Evolutionary conservation across 768 basidiomycete genomes (phyloP), one percentile per base, ranked within the genome.

Genomic region (Agrocybe chaxingu): DNA sequence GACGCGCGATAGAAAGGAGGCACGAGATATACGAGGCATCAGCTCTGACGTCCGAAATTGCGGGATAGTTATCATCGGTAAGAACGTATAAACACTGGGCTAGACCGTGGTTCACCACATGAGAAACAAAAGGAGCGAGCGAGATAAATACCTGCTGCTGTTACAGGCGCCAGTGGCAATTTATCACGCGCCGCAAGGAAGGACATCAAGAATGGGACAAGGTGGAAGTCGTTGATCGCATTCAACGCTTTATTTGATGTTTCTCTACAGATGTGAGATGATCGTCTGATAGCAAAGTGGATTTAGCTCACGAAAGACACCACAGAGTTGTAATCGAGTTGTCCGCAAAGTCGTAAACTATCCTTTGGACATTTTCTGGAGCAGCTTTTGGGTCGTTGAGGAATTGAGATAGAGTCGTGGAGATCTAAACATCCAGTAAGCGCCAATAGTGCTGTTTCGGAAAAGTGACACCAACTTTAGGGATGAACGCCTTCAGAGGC

Each of bases 71-170:
- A 62, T 97, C 95, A 63, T 95, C 92, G 2, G 92, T 91, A 24
- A 98, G 73, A 52, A 96, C 90, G 66, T 96, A 97, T 12, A 97
- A 71, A 60, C 92, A 92, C 62, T 98, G 95, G 0, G 92, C 93
- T 93, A 57, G 9, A 47, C 34, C 8, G 40, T 37, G 19, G 18
- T 45, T 8, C 19, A 34, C 19, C 29, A 2, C n/a, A 36, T 33
- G 32, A 54, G 35, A 10, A 24, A n/a, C n/a, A n/a, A 11, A 38
- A 13, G 1, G 11, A 46, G 9, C 9, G 36, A 40, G 5, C 18
- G 4, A 53, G 38, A 45, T 31, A 61, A 75, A 35, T 59, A 92
- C 93, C 90, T 62, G 93, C 92, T 42, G 95, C 81, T 35, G 82
- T 79, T 4, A 92, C 86, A 1, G 90, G 85, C 1, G 80, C 71